Conservation (phyloP, 2,329 filamentous ascomycete species). For the Talaromyces sp. region DNA sequence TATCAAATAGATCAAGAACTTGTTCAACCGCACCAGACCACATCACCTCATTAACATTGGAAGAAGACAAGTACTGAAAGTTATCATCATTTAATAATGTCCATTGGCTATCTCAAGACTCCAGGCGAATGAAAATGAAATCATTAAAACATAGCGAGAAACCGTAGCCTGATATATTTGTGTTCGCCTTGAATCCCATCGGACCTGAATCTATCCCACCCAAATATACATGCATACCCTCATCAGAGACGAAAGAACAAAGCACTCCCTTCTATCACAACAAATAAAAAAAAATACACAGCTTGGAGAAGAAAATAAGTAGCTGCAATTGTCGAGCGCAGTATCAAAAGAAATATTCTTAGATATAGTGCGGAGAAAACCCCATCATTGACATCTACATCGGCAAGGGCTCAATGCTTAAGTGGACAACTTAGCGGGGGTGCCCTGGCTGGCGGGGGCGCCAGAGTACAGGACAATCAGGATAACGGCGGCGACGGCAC, state of each 20-base stretch:
- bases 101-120: slow-evolving; percentile 21
- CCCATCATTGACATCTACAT: neutral
- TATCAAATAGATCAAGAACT: too few species aligned
- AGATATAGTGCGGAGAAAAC: slow-evolving; percentile 2
- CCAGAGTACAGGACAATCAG: slow-evolving; percentile 26
- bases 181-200: slow-evolving; percentile 16
- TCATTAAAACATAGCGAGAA: slow-evolving; percentile 21
- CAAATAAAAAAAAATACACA: slow-evolving; percentile 11
- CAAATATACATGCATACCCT: slow-evolving; percentile 28
- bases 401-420: slow-evolving; percentile 7
- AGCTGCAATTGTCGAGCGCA: slow-evolving; percentile 8
- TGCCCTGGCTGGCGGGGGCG: slow-evolving; percentile 11
- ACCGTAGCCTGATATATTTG: slow-evolving; percentile 14
- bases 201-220: slow-evolving; percentile 22
- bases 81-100: slow-evolving; percentile 13
- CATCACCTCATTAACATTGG: neutral
- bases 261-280: slow-evolving; percentile 23
- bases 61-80: neutral
- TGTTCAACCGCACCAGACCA: too few species aligned
- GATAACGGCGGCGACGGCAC: slow-evolving; percentile 20
- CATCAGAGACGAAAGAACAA: slow-evolving; percentile 19
- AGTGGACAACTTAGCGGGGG: slow-evolving; percentile 16
- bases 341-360: slow-evolving; percentile 3
- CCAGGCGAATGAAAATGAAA: slow-evolving; percentile 18
- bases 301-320: slow-evolving; percentile 5